phyloP scores from a whole-genome alignment of 2,329 filamentous ascomycete genomes.

The Claviceps sp. region DNA sequence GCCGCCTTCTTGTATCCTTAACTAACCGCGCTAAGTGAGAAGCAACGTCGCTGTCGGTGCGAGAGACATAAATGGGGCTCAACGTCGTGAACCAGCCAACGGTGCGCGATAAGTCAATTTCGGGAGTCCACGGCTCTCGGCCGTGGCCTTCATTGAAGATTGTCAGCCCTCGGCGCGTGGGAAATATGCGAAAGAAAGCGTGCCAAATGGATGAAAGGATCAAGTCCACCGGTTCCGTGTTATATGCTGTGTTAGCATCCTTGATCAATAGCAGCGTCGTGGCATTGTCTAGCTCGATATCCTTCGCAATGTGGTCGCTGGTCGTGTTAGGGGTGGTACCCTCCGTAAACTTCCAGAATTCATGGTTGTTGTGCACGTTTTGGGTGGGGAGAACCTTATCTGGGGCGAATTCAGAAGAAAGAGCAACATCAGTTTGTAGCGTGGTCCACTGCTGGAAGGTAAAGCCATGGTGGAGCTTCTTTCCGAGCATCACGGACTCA shows the following conservation, averaged over 20 bases:
- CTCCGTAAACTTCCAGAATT: slow-evolving; percentile 1
- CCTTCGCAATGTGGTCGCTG: slow-evolving; percentile 1
- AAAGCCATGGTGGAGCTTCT: slow-evolving; percentile 6
- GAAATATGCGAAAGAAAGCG: slow-evolving; percentile 17
- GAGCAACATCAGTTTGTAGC: slow-evolving; percentile 19
- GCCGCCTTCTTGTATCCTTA: slow-evolving; percentile 1
- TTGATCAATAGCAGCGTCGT: slow-evolving; percentile 4
- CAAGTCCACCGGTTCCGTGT: slow-evolving; percentile 20
- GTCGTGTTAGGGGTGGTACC: background rate
- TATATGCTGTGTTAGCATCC: slow-evolving; percentile 11
- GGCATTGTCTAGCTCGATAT: background rate
- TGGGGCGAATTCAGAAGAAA: background rate
- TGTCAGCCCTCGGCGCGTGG: slow-evolving; percentile 15
- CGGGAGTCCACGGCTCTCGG: slow-evolving; percentile 17
- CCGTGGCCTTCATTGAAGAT: slow-evolving; percentile 13
- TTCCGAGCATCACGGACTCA: slow-evolving; percentile 20
- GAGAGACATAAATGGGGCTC: slow-evolving; percentile 12
- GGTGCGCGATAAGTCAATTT: slow-evolving; percentile 18
- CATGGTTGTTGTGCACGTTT: background rate
- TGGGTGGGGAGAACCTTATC: background rate
- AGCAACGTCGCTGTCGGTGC: background rate
- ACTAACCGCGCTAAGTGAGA: background rate
- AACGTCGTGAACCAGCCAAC: slow-evolving; percentile 27
- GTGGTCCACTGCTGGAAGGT: slow-evolving; percentile 23
- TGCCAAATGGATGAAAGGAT: slow-evolving; percentile 16